A percentile compares a stretch with the other conserved stretches of the same genome.
Conservation (phyloP, 495 filamentous ascomycete species). For the Hypomontagnella submonticulosa region DNA sequence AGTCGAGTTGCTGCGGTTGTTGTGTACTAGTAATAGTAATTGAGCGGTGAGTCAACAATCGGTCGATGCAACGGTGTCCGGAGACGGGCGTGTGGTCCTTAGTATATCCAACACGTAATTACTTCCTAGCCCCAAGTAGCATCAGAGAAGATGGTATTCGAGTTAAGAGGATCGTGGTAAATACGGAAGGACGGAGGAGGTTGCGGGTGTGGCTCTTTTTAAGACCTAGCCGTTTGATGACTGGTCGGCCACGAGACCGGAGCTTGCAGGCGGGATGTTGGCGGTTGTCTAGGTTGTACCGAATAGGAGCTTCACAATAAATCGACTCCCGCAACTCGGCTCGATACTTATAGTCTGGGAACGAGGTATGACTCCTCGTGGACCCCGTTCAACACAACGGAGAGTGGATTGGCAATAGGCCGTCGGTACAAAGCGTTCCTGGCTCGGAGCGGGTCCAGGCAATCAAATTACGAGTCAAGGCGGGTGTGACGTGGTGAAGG, state of each 20-base stretch:
- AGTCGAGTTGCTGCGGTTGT: conserved; percentile 40
- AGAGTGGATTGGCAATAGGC: conserved; percentile 28
- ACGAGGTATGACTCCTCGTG: conserved; percentile 45
- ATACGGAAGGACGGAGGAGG: conserved; percentile 42
- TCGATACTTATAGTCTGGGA: conserved; percentile 29
- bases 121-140: conserved; percentile 27
- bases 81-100: conserved; percentile 42
- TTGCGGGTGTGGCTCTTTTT: conserved; percentile 33
- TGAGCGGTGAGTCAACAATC: conserved; percentile 38
- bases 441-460: conserved; percentile 38
- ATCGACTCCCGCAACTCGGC: conserved; percentile 40
- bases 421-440: conserved; percentile 41
- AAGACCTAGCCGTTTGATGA: conserved; percentile 41
- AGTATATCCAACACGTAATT: conserved; percentile 27
- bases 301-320: conserved; percentile 24
- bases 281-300: conserved; percentile 29
- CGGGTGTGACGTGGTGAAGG: conserved; percentile 57
- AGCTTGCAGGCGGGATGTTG: conserved; percentile 38
- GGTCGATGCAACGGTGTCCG: conserved; percentile 47
- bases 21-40: conserved; percentile 24
- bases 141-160: conserved; percentile 32
- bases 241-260: conserved; percentile 42
- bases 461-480: conserved; percentile 36
- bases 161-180: conserved; percentile 45
- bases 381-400: conserved; percentile 33